phyloP scores from a whole-genome alignment of 257 asterid species.

The Solanum bulbocastanum region DNA sequence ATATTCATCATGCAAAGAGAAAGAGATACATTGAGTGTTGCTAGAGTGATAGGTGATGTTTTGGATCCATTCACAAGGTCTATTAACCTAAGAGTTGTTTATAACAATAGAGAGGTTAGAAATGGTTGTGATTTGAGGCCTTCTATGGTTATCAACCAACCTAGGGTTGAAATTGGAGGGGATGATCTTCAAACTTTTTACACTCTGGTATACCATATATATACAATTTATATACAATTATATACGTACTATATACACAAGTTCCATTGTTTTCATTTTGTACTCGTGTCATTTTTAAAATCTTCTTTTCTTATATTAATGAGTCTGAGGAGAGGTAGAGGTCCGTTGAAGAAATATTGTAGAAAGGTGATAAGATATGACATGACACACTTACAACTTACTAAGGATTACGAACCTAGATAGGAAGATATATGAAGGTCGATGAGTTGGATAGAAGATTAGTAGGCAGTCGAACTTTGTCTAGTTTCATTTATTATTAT shows the following conservation, averaged over 20 bases:
- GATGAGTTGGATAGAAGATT: neutral
- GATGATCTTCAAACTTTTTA: slow-evolving; percentile 54
- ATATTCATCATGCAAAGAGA: slow-evolving; percentile 25
- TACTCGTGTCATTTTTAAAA: neutral
- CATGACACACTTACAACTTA: neutral
- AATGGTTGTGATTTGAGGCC: slow-evolving; percentile 66
- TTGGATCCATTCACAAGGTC: slow-evolving; percentile 55
- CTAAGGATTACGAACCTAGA: neutral
- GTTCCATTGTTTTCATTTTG: neutral
- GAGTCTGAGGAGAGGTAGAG: neutral
- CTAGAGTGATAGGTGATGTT: slow-evolving; percentile 58
- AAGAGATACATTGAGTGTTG: slow-evolving; percentile 46
- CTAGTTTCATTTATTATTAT: neutral
- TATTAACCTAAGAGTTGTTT: slow-evolving; percentile 26
- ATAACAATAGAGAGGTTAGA: slow-evolving; percentile 28
- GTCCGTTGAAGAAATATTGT: neutral
- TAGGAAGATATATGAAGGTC: neutral
- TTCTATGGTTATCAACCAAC: slow-evolving; percentile 49
- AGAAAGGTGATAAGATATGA: neutral
- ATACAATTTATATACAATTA: neutral
- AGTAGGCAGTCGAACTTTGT: neutral
- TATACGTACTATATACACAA: neutral
- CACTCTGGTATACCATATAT: slow-evolving; percentile 32
- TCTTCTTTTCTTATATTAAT: neutral
- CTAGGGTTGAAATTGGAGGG: slow-evolving; percentile 67